Evolutionary conservation across 2,329 filamentous ascomycete genomes (phyloP), one percentile per base, ranked within the genome.

Genomic region (Penicillium sp.): DNA sequence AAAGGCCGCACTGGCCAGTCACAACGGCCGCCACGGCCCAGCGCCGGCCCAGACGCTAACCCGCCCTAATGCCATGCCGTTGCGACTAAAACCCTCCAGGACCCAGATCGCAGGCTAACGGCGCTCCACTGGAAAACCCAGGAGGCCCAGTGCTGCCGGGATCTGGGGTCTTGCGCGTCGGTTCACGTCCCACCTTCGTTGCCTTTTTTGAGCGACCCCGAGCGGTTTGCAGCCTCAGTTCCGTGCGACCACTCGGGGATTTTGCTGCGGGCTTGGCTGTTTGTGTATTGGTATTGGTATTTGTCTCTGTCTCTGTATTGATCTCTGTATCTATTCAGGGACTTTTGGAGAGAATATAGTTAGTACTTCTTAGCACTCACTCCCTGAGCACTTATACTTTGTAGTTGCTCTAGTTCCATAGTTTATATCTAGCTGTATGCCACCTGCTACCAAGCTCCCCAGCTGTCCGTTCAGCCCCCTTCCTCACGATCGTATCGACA

Each of bases 161-260:
- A 55, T 55, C 53, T 46, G 49, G 45, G 52, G 49, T 55, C 21
- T 46, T 42, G 46, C 41, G 48, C 50, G 45, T 36, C n/a, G 17
- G 30, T 17, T 17, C 33, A 7, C 18, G 24, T 21, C 26, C 26
- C 26, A 29, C 24, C 12, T 24, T 39, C n/a, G n/a, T 33, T 29
- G 24, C 17, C 23, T 18, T 49, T 43, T 20, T 27, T 21, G 5
- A n/a, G n/a, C n/a, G n/a, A n/a, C n/a, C 13, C 23, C 6, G 13
- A 40, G 36, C 33, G 40, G 54, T 49, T 56, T 52, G 55, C 56
- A 56, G 53, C 53, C 49, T 52, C 53, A 55, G 42, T 44, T 46
- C 32, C 29, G 42, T 52, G 37, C 47, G 58, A 52, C 60, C 60
- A 61, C 37, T 59, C 66, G 48, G 67, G 60, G 51, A 59, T 62